Evolutionary conservation across 106 monocot species (phyloP).

Genomic region (Platanthera guangdongensis): DNA sequence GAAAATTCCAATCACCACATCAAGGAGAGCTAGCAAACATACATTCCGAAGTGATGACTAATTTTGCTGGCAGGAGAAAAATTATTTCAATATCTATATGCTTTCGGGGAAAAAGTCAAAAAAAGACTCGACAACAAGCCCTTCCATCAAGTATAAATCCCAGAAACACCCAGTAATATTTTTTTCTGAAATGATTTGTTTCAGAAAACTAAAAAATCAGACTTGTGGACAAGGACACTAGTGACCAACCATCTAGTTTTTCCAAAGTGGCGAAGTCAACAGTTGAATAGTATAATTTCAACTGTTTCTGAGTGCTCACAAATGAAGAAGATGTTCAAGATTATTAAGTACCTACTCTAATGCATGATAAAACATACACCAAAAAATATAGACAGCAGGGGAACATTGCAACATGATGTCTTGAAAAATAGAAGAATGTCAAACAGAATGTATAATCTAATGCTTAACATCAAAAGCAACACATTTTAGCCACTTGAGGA

Average conservation of each 20-base stretch:
- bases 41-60: neutral
- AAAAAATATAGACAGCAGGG: neutral
- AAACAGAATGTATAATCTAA: neutral
- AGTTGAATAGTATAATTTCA: neutral
- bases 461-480: neutral
- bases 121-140: neutral
- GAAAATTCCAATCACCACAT: neutral
- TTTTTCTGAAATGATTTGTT: neutral
- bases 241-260: neutral
- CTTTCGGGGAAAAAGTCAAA: no score
- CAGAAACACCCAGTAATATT: neutral
- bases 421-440: neutral
- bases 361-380: neutral
- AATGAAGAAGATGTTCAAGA: neutral
- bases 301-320: neutral
- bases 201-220: neutral
- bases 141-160: neutral
- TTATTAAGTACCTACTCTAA: neutral
- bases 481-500: neutral
- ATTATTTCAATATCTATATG: no score
- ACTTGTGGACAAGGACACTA: neutral
- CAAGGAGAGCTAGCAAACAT: neutral
- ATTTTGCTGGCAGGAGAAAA: neutral
- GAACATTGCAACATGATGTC: neutral
- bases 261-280: neutral